Evolutionary conservation across 768 basidiomycete genomes (phyloP).

Genomic region (Hygrocybe coccinea): DNA sequence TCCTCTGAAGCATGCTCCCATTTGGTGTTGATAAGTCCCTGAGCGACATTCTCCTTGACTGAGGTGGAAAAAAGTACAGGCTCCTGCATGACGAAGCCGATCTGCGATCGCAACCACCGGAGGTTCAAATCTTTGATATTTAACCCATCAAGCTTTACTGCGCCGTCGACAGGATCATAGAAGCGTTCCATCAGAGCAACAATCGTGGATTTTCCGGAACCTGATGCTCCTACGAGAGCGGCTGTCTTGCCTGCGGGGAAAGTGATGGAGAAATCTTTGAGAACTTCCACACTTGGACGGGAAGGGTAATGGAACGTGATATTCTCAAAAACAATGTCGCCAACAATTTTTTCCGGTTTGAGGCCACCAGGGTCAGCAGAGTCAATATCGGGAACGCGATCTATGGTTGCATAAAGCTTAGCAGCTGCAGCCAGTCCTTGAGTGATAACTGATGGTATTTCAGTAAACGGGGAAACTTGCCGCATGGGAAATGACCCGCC

Average conservation of each 20-base stretch:
- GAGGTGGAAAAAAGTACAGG: slow-evolving; percentile 82
- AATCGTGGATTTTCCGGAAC: slow-evolving; percentile 74
- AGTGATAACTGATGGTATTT: slow-evolving; percentile 50
- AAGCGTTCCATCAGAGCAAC: slow-evolving; percentile 81
- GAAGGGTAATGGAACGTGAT: slow-evolving; percentile 85
- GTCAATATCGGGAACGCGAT: slow-evolving; percentile 83
- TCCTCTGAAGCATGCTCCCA: slow-evolving; percentile 65
- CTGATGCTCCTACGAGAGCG: slow-evolving; percentile 75
- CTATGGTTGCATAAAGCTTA: slow-evolving; percentile 83
- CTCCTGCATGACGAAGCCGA: slow-evolving; percentile 86
- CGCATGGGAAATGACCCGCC: slow-evolving; percentile 33
- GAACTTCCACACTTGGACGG: slow-evolving; percentile 69
- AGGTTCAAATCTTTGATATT: slow-evolving; percentile 74
- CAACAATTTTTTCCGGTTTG: slow-evolving; percentile 62
- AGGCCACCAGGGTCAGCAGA: slow-evolving; percentile 62
- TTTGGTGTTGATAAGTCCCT: slow-evolving; percentile 74
- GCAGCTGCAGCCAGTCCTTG: slow-evolving; percentile 80
- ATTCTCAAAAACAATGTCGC: slow-evolving; percentile 68
- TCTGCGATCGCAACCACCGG: slow-evolving; percentile 81
- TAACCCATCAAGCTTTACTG: slow-evolving; percentile 67
- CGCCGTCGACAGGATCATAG: slow-evolving; percentile 72
- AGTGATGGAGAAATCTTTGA: slow-evolving; percentile 60
- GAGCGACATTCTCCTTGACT: slow-evolving; percentile 76
- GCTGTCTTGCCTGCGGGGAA: slow-evolving; percentile 77
- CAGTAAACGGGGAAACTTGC: background rate